A percentile compares a stretch with the other conserved stretches of the same genome.
Conservation (phyloP, 345 rosid species). For the Syzygium aqueum region DNA sequence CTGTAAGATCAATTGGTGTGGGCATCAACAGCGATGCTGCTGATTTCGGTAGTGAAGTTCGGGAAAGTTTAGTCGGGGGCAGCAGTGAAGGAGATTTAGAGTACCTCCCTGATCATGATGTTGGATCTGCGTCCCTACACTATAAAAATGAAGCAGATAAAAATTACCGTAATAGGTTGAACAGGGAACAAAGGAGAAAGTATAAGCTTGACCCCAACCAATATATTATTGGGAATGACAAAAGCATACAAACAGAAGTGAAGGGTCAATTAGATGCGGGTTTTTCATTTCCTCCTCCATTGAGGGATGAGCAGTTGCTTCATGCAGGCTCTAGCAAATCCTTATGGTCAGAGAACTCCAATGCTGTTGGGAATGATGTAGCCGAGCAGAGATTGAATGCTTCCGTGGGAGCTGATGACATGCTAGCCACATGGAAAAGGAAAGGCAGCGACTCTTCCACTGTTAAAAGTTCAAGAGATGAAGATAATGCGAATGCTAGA, state of each 20-base stretch:
- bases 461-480: conserved; percentile 66
- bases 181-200: conserved; percentile 33
- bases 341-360: conserved; percentile 49
- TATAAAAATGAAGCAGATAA: conserved; percentile 41
- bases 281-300: conserved; percentile 72
- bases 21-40: conserved; percentile 94
- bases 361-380: conserved; percentile 33
- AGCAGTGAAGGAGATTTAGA: conserved; percentile 92
- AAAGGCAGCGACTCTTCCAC: conserved; percentile 78
- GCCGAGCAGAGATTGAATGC: conserved; percentile 42
- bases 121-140: conserved; percentile 42
- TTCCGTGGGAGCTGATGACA: conserved; percentile 54
- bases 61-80: conserved; percentile 87
- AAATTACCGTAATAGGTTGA: conserved; percentile 36
- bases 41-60: conserved; percentile 85
- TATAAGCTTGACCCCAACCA: conserved; percentile 33
- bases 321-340: conserved; percentile 61
- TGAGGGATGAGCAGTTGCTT: conserved; percentile 42
- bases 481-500: conserved; percentile 37
- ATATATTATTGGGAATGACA: conserved; percentile 39
- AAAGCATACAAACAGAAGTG: conserved; percentile 25
- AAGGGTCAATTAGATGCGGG: conserved; percentile 54
- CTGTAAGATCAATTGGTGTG: conserved; percentile 96
- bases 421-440: conserved; percentile 67
- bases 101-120: conserved; percentile 60